Conservation (phyloP, 169 alveolate genomes). For the Ichthyophthirius multifiliis region DNA sequence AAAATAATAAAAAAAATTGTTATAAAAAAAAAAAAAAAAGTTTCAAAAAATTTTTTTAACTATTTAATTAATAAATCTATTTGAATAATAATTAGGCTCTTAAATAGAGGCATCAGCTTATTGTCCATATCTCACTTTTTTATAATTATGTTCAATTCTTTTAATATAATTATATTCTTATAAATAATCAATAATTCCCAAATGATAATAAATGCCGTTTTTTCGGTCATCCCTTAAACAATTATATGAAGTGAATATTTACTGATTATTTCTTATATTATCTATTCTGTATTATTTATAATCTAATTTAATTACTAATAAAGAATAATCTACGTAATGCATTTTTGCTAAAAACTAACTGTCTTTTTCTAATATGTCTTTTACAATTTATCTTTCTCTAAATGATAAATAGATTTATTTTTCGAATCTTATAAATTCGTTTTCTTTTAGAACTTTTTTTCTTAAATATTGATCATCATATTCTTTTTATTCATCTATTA, state of each 20-base stretch:
- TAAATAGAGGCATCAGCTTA: constrained; percentile 27
- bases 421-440: constrained; percentile 24
- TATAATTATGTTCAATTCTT: constrained; percentile 11
- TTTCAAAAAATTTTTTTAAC: constrained; percentile 22
- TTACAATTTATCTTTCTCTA: background rate
- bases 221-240: background rate
- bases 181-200: constrained; percentile 30
- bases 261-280: background rate
- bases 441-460: constrained; percentile 20
- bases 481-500: constrained; percentile 3
- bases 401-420: background rate
- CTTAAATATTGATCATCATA: background rate
- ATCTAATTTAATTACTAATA: constrained; percentile 16
- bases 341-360: constrained; percentile 7
- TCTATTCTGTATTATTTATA: background rate
- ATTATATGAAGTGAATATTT: background rate
- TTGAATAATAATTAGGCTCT: constrained; percentile 22
- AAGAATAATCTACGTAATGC: constrained; percentile 16
- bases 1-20: no score
- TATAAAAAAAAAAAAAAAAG: no score
- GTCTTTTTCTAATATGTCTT: background rate
- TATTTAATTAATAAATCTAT: constrained; percentile 24
- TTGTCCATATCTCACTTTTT: constrained; percentile 12
- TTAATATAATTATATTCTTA: constrained; percentile 25
- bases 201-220: constrained; percentile 20